Base-by-base conservation (phyloP, 768 basidiomycete species). In the Trametes maxima region DNA sequence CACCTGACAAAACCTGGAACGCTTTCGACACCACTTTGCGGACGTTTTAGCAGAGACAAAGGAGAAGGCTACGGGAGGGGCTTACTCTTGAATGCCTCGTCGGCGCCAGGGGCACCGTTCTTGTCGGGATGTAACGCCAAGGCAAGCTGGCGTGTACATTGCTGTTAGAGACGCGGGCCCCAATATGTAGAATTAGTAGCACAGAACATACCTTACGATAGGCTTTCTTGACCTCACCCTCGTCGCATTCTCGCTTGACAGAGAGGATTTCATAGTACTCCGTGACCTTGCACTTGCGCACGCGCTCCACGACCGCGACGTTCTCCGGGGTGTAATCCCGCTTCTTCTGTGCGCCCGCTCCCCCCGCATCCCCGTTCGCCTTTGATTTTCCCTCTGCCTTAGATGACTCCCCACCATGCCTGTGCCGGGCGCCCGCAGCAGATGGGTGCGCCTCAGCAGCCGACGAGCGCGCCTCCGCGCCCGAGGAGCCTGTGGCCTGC, bases 71-170 rank as follows among this genome's bases (percentile, higher is more conserved):
- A 19, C 7, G n/a, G 35, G n/a, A 1, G 25, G 60, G 42, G 82
- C 88, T 55, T 69, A 98, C 96, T 80, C 79, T 98, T 98, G 78
- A 98, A 98, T 2, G 96, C 96, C 72, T 98, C 96, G 62, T 98
- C 96, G 16, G 96, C 96, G 42, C 94, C 92, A n/a, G 96, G 95
- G 19, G 96, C 96, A 6, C 94, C 94, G 69, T 96, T 97, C 79
- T 90, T 95, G 73, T 95, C 93, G 3, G 93, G 93, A 75, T 95
- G 93, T 48, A 95, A 75, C 54, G 91, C 90, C 59, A 97, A 79
- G 40, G 95, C 95, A 62, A 96, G 81, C 92, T 95, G 65, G 35
- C 36, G 47, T 24, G 51, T 33, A 54, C 39, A 17, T 16, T 24
- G 7, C 22, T 0, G 48, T 24, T 46, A 24, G 47, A 28, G 21